Evolutionary conservation across 192 early-diverging fungal genomes (phyloP), one percentile per base, ranked within the genome.

Genomic region (Podila minutissima): DNA sequence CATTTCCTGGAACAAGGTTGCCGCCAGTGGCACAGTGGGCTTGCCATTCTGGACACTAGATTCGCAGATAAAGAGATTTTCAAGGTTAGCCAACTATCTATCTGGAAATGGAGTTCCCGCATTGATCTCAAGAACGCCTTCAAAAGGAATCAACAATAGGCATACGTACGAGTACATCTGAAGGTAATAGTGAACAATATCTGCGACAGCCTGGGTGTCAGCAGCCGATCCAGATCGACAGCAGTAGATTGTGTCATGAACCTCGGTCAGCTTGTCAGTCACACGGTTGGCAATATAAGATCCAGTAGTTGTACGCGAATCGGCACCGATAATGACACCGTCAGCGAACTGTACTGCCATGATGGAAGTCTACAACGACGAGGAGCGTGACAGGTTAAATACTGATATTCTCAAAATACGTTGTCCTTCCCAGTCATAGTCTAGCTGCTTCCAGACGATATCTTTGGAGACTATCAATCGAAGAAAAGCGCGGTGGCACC

Each of bases 171-270:
- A 85, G 84, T 95, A 98, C 89, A 97, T 89, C 77, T 97, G 93
- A 55, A 97, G 88, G 70, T 99, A 94, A 85, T 98, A 99, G 69
- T 94, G 93, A 28, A 99, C 96, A 75, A 99, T 96, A 76, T 98
- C 97, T 32, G 98, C 96, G 9, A 99, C 88, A 22, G 97, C 97
- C 85, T 99, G 98, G 31, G 98, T 99, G 86, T 99, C 98, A 59
- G 98, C 97, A 53, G 98, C 97, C 62, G 90, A 92, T 64, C 98
- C 98, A n/a, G 94, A 95, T 74, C 98, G 93, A 86, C 98, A 99
- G 83, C 96, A 98, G 87, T 94, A 99, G 71, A 99, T 97, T 55
- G 85, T 89, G 77, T 99, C 98, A 72, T 98, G 95, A 29, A 99
- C 91, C 69, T 92, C 88, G 20, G 97, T 98, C 67, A 99, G 90